A percentile compares a stretch with the other conserved stretches of the same genome.
These are phyloP conservation scores for Phialophora tarda DNA, from an alignment of 2,329 filamentous ascomycete genomes.

Conservation along the genomic window DNA sequence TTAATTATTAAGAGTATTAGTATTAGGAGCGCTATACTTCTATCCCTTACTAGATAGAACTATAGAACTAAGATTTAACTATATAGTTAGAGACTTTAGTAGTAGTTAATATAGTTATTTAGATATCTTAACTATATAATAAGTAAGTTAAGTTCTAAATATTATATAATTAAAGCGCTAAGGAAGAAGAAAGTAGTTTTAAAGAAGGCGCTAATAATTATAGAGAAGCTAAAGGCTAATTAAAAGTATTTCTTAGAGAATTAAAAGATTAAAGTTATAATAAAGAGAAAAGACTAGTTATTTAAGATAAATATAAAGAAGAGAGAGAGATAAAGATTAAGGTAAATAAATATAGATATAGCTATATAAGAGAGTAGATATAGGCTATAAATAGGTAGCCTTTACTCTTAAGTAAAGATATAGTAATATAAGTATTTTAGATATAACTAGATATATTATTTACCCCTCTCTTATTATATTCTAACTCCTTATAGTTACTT, in stretches of 20 bases:
- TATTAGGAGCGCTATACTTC: no score
- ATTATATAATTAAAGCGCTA: neutral
- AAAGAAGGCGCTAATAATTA: neutral
- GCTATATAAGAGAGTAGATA: no score
- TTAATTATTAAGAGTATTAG: conserved; percentile 6
- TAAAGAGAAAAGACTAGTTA: neutral
- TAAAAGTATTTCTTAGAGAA: neutral
- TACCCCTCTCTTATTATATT: no score
- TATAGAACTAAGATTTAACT: no score
- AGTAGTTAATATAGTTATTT: neutral
- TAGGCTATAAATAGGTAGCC: neutral
- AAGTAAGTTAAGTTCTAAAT: no score
- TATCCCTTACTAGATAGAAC: no score
- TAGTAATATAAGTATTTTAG: no score
- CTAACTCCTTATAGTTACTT: no score
- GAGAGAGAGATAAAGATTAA: no score
- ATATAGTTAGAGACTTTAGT: neutral
- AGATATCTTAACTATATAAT: neutral
- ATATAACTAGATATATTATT: no score
- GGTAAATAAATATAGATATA: no score
- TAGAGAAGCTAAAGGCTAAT: neutral
- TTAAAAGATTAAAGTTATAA: conserved; percentile 4
- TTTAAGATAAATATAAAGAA: neutral
- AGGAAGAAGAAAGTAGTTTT: neutral
- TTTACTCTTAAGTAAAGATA: neutral